Percentiles rank a stretch among this genome's conserved stretches.
Evolutionary conservation across 805 yeast species (phyloP).

Genomic region (Suhomyces kilbournensis): DNA sequence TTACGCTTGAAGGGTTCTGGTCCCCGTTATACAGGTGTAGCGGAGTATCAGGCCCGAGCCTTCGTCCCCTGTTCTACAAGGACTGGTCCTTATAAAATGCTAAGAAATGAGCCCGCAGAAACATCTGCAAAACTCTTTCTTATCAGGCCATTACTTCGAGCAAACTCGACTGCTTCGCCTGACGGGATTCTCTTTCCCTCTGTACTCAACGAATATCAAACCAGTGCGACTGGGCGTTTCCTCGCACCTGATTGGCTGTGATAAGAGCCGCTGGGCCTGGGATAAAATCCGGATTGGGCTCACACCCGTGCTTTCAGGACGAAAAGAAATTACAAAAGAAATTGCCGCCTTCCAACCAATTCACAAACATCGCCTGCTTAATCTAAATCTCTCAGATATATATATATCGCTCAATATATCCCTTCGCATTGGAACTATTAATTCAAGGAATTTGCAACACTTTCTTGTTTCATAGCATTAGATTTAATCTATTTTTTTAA

Average conservation of each 20-base stretch:
- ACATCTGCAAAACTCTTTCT: neutral
- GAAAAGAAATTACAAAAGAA: neutral
- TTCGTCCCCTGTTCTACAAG: neutral
- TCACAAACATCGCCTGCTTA: conserved; percentile 1
- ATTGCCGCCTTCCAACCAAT: neutral
- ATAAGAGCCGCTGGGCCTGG: neutral
- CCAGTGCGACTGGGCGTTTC: neutral
- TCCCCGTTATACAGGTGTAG: neutral
- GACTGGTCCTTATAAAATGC: neutral
- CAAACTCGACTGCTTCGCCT: neutral
- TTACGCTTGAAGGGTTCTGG: neutral
- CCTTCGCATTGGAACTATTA: neutral
- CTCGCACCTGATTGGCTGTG: conserved; percentile 1
- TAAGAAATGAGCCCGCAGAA: neutral
- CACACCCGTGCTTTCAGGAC: neutral
- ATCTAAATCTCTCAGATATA: neutral
- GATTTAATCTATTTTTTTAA: neutral
- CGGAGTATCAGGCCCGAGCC: neutral
- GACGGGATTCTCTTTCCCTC: neutral
- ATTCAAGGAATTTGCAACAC: neutral
- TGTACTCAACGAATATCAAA: neutral
- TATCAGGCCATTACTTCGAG: neutral
- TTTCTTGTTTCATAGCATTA: neutral
- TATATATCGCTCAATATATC: neutral
- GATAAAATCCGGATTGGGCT: neutral